Base-by-base conservation (phyloP, 805 yeast species). In the Metschnikowia lochheadii region DNA sequence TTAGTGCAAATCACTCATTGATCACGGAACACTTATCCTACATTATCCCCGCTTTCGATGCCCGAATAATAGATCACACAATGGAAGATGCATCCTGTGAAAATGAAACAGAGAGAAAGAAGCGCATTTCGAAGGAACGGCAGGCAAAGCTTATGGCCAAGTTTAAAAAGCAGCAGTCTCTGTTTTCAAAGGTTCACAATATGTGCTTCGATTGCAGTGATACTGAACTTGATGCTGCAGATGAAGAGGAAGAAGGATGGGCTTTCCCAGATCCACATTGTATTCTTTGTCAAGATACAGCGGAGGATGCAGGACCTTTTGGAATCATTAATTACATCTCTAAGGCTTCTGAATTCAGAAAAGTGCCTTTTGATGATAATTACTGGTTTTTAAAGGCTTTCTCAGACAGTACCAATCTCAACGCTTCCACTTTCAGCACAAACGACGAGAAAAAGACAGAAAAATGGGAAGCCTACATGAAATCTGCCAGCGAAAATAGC, bases 261-360 rank as follows among this genome's bases (percentile, higher is more conserved):
- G 71, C 69, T 34, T 88, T 80, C 58, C 94, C 95, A 0, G 82
- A 81, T 31, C 82, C 82, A 31, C 86, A 82, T 55, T 89, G 96
- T 63, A 83, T 89, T 36, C 69, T 89, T 14, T 89, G 96, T 64
- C 90, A 89, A 57, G 87, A 86, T 81, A 84, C 89, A 0, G 77
- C 83, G 1, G 76, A 75, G 18, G 79, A 79, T 18, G 78, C 79
- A 20, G 87, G 85, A 3, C 79, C 87, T 0, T 87, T 84, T 66
- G 96, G 96, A 0, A 76, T 85, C n/a, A 80, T 87, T 45, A 78
- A 87, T 7, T 79, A 80, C 59, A 70, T 85, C 23, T 69, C 82
- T 0, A 78, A 78, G 39, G 73, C 85, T 1, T 78, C 87, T 4
- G 83, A 80, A 46, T 79, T 82, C 54, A 67, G 96, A 44, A 70